phyloP scores from a whole-genome alignment of 2,329 filamentous ascomycete species.

The Aureobasidium sp. region DNA sequence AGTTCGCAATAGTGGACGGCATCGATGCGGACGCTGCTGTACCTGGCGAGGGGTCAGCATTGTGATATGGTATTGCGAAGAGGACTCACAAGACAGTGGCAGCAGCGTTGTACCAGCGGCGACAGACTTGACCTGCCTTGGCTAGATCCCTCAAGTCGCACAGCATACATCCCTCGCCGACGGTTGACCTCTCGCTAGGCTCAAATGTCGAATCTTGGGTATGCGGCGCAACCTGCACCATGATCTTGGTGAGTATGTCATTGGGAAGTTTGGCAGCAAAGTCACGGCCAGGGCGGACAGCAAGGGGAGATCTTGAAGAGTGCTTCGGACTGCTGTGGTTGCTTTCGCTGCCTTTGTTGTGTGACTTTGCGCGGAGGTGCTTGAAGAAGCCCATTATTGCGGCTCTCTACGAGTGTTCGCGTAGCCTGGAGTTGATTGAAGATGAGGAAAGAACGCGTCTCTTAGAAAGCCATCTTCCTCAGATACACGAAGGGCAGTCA shows the following conservation, averaged over 20 bases:
- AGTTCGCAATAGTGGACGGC: conserved; percentile 89
- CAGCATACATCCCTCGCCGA: conserved; percentile 79
- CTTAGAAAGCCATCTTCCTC: neutral
- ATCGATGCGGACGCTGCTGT: conserved; percentile 86
- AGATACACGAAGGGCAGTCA: conserved; percentile 6
- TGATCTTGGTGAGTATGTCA: conserved; percentile 68
- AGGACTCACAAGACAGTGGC: conserved; percentile 56
- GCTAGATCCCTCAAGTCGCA: conserved; percentile 87
- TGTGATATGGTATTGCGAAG: neutral
- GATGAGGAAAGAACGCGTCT: conserved; percentile 6
- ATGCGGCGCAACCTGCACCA: conserved; percentile 78
- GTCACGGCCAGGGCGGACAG: conserved; percentile 32
- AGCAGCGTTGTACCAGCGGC: conserved; percentile 60
- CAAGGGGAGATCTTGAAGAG: conserved; percentile 14
- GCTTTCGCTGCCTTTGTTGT: conserved; percentile 32
- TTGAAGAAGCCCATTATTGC: conserved; percentile 43
- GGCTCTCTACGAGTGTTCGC: neutral
- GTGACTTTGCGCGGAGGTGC: conserved; percentile 40
- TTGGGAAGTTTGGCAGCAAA: conserved; percentile 51
- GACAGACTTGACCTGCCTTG: conserved; percentile 67
- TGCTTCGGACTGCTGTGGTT: conserved; percentile 24
- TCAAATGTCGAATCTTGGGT: conserved; percentile 69
- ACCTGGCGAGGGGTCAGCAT: conserved; percentile 31
- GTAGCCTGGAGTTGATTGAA: conserved; percentile 6
- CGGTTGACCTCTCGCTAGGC: conserved; percentile 71